phyloP scores from a whole-genome alignment of 257 asterid genomes.

The Solanum ossicruentum region DNA sequence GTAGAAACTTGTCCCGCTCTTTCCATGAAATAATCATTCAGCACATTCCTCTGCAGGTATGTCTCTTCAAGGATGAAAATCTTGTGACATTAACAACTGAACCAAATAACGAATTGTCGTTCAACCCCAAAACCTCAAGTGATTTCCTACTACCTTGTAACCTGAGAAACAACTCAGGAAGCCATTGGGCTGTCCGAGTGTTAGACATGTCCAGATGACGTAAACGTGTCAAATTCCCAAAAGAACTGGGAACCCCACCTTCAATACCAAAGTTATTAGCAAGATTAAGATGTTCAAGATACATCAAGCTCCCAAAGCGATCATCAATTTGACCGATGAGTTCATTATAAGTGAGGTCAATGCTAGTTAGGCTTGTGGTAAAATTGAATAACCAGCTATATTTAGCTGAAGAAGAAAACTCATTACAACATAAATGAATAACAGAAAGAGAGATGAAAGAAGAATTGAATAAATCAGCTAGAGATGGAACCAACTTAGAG shows the following conservation, averaged over 20 bases:
- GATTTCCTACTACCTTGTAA: background rate
- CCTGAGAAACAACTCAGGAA: background rate
- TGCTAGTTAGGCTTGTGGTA: background rate
- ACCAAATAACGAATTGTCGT: background rate
- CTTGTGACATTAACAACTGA: background rate
- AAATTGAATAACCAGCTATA: conserved; percentile 6
- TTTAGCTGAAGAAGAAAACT: background rate
- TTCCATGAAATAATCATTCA: background rate
- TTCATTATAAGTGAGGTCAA: background rate
- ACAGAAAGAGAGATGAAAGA: conserved; percentile 1
- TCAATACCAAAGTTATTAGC: background rate
- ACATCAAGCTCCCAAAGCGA: background rate
- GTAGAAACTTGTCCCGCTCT: background rate
- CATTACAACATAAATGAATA: background rate
- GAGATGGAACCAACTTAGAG: background rate
- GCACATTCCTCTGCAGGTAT: background rate
- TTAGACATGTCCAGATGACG: background rate
- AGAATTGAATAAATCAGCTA: background rate
- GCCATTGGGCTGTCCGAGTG: background rate
- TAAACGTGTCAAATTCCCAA: conserved; percentile 3
- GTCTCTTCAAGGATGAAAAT: conserved; percentile 1
- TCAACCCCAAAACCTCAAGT: background rate
- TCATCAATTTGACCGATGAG: background rate
- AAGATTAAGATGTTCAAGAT: background rate
- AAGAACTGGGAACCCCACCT: background rate